Conservation (phyloP, 176 grass and related monocot genomes). For the Typha latifolia region DNA sequence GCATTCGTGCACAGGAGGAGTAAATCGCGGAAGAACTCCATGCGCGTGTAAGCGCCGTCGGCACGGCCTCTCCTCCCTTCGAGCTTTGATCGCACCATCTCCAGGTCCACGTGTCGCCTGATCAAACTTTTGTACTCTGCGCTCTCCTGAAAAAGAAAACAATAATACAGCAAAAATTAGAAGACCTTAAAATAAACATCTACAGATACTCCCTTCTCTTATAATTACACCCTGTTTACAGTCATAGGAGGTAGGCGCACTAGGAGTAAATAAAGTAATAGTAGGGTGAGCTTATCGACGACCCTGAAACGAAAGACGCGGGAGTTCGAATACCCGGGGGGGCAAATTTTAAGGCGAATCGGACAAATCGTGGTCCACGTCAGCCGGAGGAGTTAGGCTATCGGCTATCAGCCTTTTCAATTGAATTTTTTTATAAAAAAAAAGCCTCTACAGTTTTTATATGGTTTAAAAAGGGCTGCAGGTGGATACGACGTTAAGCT, state of each 20-base stretch:
- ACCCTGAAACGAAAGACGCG: no score
- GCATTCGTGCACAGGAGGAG: constrained; percentile 68
- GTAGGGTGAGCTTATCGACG: no score
- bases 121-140: constrained; percentile 42
- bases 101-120: constrained; percentile 67
- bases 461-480: not conserved
- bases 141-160: constrained; percentile 29
- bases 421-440: no score
- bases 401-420: no score
- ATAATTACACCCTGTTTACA: not conserved
- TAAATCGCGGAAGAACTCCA: constrained; percentile 80
- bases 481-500: no score
- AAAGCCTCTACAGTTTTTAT: not conserved
- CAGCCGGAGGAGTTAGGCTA: no score
- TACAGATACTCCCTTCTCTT: not conserved
- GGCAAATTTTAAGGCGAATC: no score
- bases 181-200: no score
- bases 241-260: no score
- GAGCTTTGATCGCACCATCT: constrained; percentile 48
- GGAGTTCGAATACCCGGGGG: no score
- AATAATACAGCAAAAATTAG: not conserved
- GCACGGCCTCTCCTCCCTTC: not conserved
- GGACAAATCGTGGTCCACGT: no score
- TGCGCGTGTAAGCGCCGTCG: constrained; percentile 20
- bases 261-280: no score